These are phyloP conservation scores for Batkoa obscura DNA, from an alignment of 371 early-diverging fungal species.

Conservation along the genomic window DNA sequence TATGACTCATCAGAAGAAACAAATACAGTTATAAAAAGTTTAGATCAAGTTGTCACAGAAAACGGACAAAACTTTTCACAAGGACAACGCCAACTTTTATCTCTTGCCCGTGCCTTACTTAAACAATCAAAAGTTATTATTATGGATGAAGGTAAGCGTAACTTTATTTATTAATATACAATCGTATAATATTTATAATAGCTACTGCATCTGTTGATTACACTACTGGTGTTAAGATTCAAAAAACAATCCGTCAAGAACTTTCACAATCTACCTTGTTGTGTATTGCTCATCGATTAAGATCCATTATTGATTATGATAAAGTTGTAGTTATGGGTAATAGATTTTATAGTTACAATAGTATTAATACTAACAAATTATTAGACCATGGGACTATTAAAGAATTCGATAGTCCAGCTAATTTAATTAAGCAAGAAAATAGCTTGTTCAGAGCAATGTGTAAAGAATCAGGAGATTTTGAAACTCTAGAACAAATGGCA, in stretches of 20 bases:
- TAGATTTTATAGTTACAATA: too few species aligned
- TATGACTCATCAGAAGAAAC: constrained; percentile 8
- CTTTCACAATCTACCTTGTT: constrained; percentile 31
- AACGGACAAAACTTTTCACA: constrained; percentile 53
- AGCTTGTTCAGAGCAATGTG: too few species aligned
- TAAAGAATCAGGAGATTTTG: too few species aligned
- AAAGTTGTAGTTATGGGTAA: constrained; percentile 48
- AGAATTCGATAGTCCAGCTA: constrained; percentile 40
- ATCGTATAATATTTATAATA: too few species aligned
- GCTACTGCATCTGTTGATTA: constrained; percentile 61
- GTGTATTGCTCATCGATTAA: constrained; percentile 48
- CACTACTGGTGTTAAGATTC: constrained; percentile 36
- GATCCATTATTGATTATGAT: constrained; percentile 69
- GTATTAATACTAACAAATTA: too few species aligned
- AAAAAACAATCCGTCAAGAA: constrained; percentile 44
- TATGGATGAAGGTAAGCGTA: constrained; percentile 37
- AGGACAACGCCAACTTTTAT: constrained; percentile 66
- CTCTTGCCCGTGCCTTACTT: constrained; percentile 57
- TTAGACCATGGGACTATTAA: constrained; percentile 43
- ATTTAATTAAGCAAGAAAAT: too few species aligned
- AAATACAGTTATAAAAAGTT: constrained; percentile 9
- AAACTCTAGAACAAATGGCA: too few species aligned
- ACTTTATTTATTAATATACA: too few species aligned
- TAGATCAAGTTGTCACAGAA: constrained; percentile 34
- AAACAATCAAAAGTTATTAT: constrained; percentile 38